Evolutionary conservation across 2,329 filamentous ascomycete species (phyloP).

Genomic region (Botrytis porri): DNA sequence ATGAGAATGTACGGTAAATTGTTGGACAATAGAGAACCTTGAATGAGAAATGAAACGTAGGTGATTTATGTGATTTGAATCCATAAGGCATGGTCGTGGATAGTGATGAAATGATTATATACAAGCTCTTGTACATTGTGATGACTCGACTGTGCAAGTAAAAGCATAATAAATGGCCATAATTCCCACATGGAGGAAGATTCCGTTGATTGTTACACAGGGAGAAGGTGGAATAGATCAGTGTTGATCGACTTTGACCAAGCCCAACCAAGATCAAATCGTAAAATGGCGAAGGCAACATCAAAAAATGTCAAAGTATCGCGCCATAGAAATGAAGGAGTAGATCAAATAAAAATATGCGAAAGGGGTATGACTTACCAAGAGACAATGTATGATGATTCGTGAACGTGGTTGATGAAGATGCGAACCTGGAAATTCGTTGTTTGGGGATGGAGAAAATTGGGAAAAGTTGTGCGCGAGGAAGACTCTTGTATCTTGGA

Average conservation of each 20-base stretch:
- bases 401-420: not conserved
- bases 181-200: not conserved
- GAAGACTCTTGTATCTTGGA: not conserved
- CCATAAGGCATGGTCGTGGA: not conserved
- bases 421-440: not conserved
- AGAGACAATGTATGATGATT: not conserved
- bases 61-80: not conserved
- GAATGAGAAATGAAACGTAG: not conserved
- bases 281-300: not conserved
- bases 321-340: not conserved
- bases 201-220: not conserved
- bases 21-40: not conserved
- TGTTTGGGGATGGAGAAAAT: not conserved
- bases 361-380: not conserved
- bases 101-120: not conserved
- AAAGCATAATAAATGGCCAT: not conserved
- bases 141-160: not conserved
- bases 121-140: not conserved
- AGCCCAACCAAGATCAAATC: not conserved
- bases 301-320: not conserved
- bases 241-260: not conserved
- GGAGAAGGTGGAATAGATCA: not conserved
- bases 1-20: not conserved
- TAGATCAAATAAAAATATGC: not conserved
- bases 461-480: not conserved